Evolutionary conservation across 257 asterid genomes (phyloP).

Genomic region (Solanum etuberosum): DNA sequence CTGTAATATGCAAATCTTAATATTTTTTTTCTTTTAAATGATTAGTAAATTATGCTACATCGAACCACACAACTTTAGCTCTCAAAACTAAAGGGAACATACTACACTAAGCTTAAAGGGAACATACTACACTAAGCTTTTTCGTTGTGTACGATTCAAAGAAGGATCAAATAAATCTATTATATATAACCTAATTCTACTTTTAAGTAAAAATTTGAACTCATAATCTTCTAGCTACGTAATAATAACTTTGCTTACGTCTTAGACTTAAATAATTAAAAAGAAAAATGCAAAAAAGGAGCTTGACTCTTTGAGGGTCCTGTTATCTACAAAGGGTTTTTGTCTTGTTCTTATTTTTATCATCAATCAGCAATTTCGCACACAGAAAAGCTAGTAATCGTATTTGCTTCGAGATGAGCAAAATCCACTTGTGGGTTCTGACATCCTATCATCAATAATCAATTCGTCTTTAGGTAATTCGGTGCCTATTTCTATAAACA

Average conservation of each 20-base stretch:
- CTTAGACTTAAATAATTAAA: not conserved
- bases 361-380: not conserved
- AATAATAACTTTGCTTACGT: not conserved
- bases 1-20: too few species aligned
- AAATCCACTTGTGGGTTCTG: not conserved
- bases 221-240: not conserved
- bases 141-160: too few species aligned
- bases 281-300: not conserved
- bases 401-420: conserved; percentile 11
- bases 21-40: not conserved
- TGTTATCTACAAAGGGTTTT: not conserved
- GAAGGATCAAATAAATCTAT: not conserved
- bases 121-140: not conserved
- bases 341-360: not conserved
- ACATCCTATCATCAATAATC: not conserved
- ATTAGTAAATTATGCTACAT: not conserved
- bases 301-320: not conserved
- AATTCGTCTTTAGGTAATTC: conserved; percentile 3
- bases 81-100: not conserved
- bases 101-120: not conserved
- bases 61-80: not conserved
- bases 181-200: too few species aligned
- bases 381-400: not conserved
- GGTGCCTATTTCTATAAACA: not conserved
- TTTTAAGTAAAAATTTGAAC: not conserved